Percentiles rank a stretch among this genome's conserved stretches.
Evolutionary conservation across 1,284 basidiomycete genomes (phyloP).

Genomic region (Ganoderma boninense): DNA sequence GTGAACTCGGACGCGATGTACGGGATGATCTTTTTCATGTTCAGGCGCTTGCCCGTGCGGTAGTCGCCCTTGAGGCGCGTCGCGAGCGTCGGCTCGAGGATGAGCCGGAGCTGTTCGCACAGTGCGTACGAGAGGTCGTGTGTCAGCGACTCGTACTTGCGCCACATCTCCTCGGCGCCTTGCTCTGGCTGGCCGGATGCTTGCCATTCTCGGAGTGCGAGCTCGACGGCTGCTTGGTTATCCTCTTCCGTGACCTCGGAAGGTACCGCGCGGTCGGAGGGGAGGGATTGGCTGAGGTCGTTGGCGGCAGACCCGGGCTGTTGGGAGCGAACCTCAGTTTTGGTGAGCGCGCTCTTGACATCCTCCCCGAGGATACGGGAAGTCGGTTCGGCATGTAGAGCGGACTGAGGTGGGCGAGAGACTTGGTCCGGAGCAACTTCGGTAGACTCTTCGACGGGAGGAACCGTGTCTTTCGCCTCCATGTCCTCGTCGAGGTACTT

Average conservation of each 20-base stretch:
- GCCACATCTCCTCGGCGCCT: constrained; percentile 85
- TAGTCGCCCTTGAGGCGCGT: constrained; percentile 98
- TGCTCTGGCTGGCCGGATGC: constrained; percentile 63
- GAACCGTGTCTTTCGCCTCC: constrained; percentile 42
- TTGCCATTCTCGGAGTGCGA: constrained; percentile 71
- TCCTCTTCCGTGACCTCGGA: constrained; percentile 14
- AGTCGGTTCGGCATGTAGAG: constrained; percentile 44
- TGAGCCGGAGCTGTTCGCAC: constrained; percentile 96
- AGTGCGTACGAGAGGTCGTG: constrained; percentile 91
- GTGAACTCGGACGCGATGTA: constrained; percentile 99
- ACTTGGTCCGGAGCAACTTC: constrained; percentile 35
- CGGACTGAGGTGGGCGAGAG: constrained; percentile 22
- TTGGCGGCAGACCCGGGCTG: constrained; percentile 11
- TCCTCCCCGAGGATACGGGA: constrained; percentile 44
- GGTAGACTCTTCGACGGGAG: constrained; percentile 32
- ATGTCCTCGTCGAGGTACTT: constrained; percentile 73
- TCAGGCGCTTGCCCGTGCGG: constrained; percentile 96
- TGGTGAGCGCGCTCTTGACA: constrained; percentile 58
- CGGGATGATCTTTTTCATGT: constrained; percentile 99
- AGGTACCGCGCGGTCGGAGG: constrained; percentile 10
- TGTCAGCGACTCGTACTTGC: constrained; percentile 89
- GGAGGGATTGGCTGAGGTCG: constrained; percentile 20
- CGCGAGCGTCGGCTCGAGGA: constrained; percentile 94
- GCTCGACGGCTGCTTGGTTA: constrained; percentile 57
- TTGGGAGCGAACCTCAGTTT: constrained; percentile 42